phyloP scores from a whole-genome alignment of 768 basidiomycete genomes.

The Boletales sp. region DNA sequence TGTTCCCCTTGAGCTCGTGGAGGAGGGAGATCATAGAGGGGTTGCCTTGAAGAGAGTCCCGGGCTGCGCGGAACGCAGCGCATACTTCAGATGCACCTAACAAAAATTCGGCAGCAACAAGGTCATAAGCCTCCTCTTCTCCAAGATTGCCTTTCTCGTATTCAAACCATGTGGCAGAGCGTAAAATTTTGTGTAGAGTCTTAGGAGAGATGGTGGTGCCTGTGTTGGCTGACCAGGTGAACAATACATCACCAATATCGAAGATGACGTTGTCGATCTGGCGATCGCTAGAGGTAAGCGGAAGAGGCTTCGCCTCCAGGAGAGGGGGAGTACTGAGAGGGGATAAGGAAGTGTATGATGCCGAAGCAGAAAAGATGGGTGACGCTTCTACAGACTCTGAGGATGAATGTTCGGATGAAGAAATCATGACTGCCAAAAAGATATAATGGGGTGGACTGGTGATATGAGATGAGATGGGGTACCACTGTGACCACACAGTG shows the following conservation, averaged over 20 bases:
- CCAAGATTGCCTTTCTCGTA: constrained; percentile 19
- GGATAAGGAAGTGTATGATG: constrained; percentile 1
- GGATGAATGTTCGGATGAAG: not conserved
- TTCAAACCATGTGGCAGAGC: constrained; percentile 19
- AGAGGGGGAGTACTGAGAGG: constrained; percentile 4
- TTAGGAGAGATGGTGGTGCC: constrained; percentile 11
- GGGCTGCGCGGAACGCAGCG: constrained; percentile 5
- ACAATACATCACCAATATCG: constrained; percentile 21
- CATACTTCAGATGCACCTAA: constrained; percentile 11
- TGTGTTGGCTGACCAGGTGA: constrained; percentile 19
- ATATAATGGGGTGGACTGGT: not conserved
- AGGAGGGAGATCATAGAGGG: constrained; percentile 13
- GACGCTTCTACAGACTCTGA: not conserved
- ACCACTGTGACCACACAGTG: no score
- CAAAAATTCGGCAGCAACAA: constrained; percentile 11
- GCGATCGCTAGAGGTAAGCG: constrained; percentile 10
- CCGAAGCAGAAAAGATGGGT: not conserved
- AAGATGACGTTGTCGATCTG: constrained; percentile 21
- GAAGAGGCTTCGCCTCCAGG: not conserved
- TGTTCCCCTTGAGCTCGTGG: constrained; percentile 9
- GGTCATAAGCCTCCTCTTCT: constrained; percentile 9
- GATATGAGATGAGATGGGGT: no score
- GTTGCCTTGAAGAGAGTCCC: constrained; percentile 8
- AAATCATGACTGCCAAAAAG: not conserved
- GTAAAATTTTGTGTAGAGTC: constrained; percentile 10